phyloP scores from a whole-genome alignment of 148 eudicot genomes.

The Arbutus unedo region DNA sequence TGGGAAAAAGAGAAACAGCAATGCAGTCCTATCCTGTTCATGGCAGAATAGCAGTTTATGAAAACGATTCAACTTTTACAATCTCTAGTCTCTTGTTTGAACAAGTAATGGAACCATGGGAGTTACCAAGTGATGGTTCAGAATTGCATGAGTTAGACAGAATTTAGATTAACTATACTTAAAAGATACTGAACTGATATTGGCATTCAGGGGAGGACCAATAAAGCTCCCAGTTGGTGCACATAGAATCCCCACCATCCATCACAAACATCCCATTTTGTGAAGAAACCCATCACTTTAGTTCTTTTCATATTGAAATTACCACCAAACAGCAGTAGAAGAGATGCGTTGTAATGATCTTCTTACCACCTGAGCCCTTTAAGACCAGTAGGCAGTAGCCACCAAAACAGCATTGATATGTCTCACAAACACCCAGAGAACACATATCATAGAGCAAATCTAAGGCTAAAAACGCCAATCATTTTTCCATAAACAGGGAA shows the following conservation, averaged over 20 bases:
- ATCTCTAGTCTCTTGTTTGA: neutral
- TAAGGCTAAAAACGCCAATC: neutral
- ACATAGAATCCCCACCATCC: neutral
- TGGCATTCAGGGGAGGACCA: neutral
- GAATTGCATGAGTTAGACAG: neutral
- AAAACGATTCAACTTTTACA: neutral
- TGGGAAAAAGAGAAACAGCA: conserved; percentile 82
- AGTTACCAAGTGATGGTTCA: neutral
- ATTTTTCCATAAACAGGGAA: neutral
- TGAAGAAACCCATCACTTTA: neutral
- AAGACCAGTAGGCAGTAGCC: conserved; percentile 1
- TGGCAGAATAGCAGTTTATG: neutral
- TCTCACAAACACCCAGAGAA: neutral
- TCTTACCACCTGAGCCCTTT: neutral
- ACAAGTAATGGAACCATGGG: neutral
- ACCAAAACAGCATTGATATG: neutral
- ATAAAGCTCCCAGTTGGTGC: neutral
- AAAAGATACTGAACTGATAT: neutral
- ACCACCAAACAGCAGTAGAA: neutral
- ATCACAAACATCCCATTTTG: neutral
- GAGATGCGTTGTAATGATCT: neutral
- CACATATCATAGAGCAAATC: neutral
- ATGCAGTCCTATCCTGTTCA: conserved; percentile 88
- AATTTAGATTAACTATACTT: neutral
- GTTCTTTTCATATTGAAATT: neutral